Evolutionary conservation across 768 basidiomycete genomes (phyloP), one percentile per base, ranked within the genome.

Genomic region (Jaapia argillacea): DNA sequence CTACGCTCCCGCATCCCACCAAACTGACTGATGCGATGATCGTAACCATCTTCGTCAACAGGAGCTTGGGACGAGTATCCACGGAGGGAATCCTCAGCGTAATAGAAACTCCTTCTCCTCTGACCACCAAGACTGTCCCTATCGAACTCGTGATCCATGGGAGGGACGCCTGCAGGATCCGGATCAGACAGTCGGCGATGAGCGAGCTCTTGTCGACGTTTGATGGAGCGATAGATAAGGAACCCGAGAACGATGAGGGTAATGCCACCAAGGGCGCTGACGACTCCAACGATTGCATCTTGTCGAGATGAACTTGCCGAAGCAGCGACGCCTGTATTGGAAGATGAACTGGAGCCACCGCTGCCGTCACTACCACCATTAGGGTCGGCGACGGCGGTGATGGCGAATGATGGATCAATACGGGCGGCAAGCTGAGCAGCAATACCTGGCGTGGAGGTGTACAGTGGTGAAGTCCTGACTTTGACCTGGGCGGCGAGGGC

Each of bases 281-380:
- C 85, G 3, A 94, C 89, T 18, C 92, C 92, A 48, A 96, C 92
- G 56, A 94, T 91, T 21, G 87, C 87, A 51, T 93, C 79, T 54
- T 85, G 75, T 10, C 88, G 72, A 52, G 73, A 76, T 43, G 64
- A 63, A 7, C 37, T 21, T 12, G 10, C 7, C 13, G 10, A 10
- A 7, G 37, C 37, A 22, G 10, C 20, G 14, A 60, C 41, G 18
- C 16, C 20, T 2, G 38, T 40, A 13, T 43, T 48, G 7, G 43
- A 47, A 13, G 49, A 25, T 21, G 45, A 43, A 13, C 36, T 43
- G 4, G 45, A n/a, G 5, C 40, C 10, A n/a, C 49, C 49, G 27
- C 49, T 52, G 12, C 46, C 45, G 22, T 48, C 50, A 27, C 56
- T 60, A 10, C 55, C 43, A 4, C 27, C 38, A 44, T 63, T 52